Conservation (phyloP, 805 yeast species). For the Ogataea pini region DNA sequence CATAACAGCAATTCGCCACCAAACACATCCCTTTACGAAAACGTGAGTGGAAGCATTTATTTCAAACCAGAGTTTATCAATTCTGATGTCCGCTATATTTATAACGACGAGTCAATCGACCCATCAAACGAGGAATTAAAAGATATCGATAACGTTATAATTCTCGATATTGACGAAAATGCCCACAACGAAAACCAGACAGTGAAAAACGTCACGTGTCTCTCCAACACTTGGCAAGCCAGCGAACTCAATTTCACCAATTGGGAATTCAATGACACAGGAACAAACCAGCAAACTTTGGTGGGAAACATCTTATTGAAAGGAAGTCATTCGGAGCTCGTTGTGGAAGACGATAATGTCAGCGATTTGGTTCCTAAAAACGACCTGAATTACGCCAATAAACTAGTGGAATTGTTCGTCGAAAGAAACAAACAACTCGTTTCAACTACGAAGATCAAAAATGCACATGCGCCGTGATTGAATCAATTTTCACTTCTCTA, state of each 20-base stretch:
- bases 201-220: conserved; percentile 12
- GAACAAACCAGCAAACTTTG: conserved; percentile 3
- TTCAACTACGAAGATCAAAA: background rate
- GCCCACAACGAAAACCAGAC: background rate
- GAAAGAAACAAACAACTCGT: conserved; percentile 25
- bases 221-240: conserved; percentile 20
- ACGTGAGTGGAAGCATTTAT: background rate
- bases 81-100: conserved; percentile 7
- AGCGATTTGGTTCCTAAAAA: conserved; percentile 25
- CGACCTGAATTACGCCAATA: conserved; percentile 25
- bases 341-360: conserved; percentile 18
- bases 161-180: conserved; percentile 14
- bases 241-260: conserved; percentile 4
- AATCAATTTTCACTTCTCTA: no score
- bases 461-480: no score
- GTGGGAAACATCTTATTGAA: conserved; percentile 15
- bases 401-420: conserved; percentile 24
- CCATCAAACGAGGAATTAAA: conserved; percentile 6
- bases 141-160: conserved; percentile 9
- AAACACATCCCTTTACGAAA: background rate
- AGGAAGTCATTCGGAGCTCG: conserved; percentile 28
- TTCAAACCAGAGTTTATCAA: conserved; percentile 6
- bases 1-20: conserved; percentile 5
- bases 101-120: conserved; percentile 18
- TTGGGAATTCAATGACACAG: conserved; percentile 23